Base-by-base conservation (phyloP, 2,329 filamentous ascomycete genomes). In the Teratosphaeria epicoccoides region DNA sequence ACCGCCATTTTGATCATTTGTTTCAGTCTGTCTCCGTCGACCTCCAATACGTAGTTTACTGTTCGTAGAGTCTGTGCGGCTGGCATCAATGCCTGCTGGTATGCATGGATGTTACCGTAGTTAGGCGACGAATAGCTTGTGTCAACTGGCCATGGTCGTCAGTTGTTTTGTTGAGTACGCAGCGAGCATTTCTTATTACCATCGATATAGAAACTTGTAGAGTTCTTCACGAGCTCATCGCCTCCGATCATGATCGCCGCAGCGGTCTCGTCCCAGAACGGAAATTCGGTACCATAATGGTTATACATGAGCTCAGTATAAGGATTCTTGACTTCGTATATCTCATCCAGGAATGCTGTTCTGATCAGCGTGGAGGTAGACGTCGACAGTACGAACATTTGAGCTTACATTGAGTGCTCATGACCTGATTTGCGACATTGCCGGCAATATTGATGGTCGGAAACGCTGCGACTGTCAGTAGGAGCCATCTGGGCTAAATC, bases 181-280 rank as follows among this genome's bases (percentile, higher is more conserved):
- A 37, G 10, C n/a, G n/a, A n/a, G 4, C 5, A 17, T 40, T 17
- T 5, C 20, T 6, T 5, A 14, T 40, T 4, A 40, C 33, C 71
- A 57, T 74, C 70, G 24, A 73, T 43, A 49, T 69, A 73, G n/a
- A 73, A 70, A 50, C 50, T 52, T 1, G 67, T 71, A 24, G 61
- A 60, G 49, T 73, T 73, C 7, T 59, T 63, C 28, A 68, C 65
- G 26, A 73, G 64, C 3, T 20, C 33, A 5, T 57, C 60, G 0
- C 68, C 66, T 49, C 73, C 68, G 4, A 71, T 49, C 52, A 73
- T 64, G 4, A 73, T 66, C 0, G 66, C 68, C n/a, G 66, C 66
- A 1, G 72, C 71, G 3, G 70, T 74, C 59, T 74, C 72, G 50
- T 74, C 72, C 72, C 72, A 74, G 47, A 73, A 71, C 0, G 72